Evolutionary conservation across 2,329 filamentous ascomycete genomes (phyloP), one percentile per base, ranked within the genome.

Genomic region (Ceratocystis diversiconidia): DNA sequence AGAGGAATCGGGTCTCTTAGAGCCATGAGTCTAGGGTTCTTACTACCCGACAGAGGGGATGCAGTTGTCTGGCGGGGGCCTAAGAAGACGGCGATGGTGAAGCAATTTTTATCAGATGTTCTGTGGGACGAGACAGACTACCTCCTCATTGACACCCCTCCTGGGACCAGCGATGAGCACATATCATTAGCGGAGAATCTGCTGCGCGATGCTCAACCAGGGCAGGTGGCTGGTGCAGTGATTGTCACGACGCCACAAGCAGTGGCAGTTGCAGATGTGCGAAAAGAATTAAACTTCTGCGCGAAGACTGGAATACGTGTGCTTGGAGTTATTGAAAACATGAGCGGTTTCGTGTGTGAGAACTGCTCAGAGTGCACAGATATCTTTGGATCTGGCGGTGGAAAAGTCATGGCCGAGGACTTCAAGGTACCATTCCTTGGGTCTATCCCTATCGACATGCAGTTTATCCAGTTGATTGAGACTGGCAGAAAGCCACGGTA

Each of bases 1-100:
- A 72, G 74, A 32, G 80, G 79, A 2, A 76, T 85, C 28, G 89
- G 88, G 1, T 79, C 85, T 43, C 79, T 92, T 8, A 82, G 85
- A 68, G 94, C 90, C 74, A 96, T 97, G 88, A 96, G 90, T 65
- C 80, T 99, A 1, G 94, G 92, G 2, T 97, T 99, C 72, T 82
- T 99, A 5, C 81, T 99, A 5, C 85, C 87, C 2, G 84, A 85
- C 68, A 81, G 92, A 70, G 89, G 89, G 68, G 91, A 96, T 71
- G 92, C 94, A 0, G 92, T 99, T 0, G 94, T 99, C 48, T 99
- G 94, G 94, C 85, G 94, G 64, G 94, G 94, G 0, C 94, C 94
- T 1, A 99, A 99, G 77, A 99, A 99, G 78, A 99, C 94, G 3
- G 94, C 94, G 62, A 99, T 99, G 94, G 90, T 99, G 67, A 85